Evolutionary conservation across 768 basidiomycete species (phyloP).

Genomic region (Multifurca ochricompacta): DNA sequence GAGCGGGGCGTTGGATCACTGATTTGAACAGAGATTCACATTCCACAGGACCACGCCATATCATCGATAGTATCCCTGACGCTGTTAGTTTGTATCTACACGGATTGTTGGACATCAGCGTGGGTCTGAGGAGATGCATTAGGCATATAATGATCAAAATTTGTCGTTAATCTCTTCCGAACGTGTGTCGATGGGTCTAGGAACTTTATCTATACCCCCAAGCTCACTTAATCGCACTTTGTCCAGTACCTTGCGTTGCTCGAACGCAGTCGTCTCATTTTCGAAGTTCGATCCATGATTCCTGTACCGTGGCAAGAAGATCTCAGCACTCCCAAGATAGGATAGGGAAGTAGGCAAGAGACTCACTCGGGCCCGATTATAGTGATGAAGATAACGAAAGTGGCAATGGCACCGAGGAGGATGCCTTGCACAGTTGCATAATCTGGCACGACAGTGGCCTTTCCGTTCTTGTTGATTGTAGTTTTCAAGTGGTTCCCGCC

Average conservation of each 20-base stretch:
- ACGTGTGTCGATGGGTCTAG: neutral
- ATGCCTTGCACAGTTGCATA: slow-evolving; percentile 72
- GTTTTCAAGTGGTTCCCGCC: slow-evolving; percentile 36
- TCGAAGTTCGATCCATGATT: slow-evolving; percentile 61
- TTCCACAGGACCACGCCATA: neutral
- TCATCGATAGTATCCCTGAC: neutral
- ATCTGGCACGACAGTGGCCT: slow-evolving; percentile 32
- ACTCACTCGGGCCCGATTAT: slow-evolving; percentile 74
- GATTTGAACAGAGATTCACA: neutral
- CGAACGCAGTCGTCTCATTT: slow-evolving; percentile 69
- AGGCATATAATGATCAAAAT: neutral
- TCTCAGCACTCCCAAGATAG: neutral
- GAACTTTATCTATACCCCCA: neutral
- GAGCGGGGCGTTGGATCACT: too few relatives aligned
- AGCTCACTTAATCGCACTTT: slow-evolving; percentile 30
- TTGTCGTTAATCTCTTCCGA: neutral
- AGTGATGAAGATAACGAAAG: slow-evolving; percentile 67
- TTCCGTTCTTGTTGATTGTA: slow-evolving; percentile 25
- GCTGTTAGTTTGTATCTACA: neutral
- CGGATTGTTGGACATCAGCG: neutral
- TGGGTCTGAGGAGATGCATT: neutral
- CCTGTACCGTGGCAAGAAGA: slow-evolving; percentile 6
- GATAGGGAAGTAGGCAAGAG: neutral
- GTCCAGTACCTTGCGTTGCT: slow-evolving; percentile 54
- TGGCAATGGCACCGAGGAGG: slow-evolving; percentile 74